Evolutionary conservation across 2,329 filamentous ascomycete genomes (phyloP).

Genomic region (Monilinia fructigena): DNA sequence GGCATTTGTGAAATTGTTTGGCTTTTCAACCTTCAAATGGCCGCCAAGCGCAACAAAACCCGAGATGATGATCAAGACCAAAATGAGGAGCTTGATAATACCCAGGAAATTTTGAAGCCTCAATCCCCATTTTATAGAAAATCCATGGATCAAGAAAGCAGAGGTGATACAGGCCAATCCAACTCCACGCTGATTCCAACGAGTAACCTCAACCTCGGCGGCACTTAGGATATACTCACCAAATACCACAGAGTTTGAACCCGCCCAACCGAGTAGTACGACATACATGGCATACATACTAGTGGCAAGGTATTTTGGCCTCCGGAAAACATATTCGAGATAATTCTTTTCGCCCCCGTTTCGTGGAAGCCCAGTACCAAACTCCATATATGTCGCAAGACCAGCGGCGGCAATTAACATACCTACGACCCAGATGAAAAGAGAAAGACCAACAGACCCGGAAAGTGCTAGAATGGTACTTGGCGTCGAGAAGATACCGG

Average conservation of each 20-base stretch:
- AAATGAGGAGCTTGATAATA: constrained; percentile 62
- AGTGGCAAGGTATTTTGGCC: constrained; percentile 60
- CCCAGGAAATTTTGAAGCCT: constrained; percentile 66
- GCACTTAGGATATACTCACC: constrained; percentile 69
- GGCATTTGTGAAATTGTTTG: constrained; percentile 63
- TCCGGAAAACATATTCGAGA: constrained; percentile 62
- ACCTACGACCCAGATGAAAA: constrained; percentile 63
- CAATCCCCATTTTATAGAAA: constrained; percentile 63
- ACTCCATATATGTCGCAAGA: constrained; percentile 65
- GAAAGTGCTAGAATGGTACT: constrained; percentile 55
- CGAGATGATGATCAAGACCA: constrained; percentile 63
- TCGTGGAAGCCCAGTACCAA: constrained; percentile 61
- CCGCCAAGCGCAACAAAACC: constrained; percentile 57
- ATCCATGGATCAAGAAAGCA: constrained; percentile 65
- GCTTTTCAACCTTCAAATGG: constrained; percentile 58
- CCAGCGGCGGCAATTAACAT: constrained; percentile 61
- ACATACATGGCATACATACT: constrained; percentile 61
- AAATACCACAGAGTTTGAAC: constrained; percentile 67
- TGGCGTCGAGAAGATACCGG: constrained; percentile 65
- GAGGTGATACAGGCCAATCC: constrained; percentile 65
- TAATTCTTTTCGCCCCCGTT: constrained; percentile 69
- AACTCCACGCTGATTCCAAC: constrained; percentile 67
- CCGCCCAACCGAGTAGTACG: constrained; percentile 63
- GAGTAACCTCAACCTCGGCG: constrained; percentile 57
- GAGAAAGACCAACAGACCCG: constrained; percentile 60